Evolutionary conservation across 306 rosid species (phyloP).

Genomic region (Senna siamea): DNA sequence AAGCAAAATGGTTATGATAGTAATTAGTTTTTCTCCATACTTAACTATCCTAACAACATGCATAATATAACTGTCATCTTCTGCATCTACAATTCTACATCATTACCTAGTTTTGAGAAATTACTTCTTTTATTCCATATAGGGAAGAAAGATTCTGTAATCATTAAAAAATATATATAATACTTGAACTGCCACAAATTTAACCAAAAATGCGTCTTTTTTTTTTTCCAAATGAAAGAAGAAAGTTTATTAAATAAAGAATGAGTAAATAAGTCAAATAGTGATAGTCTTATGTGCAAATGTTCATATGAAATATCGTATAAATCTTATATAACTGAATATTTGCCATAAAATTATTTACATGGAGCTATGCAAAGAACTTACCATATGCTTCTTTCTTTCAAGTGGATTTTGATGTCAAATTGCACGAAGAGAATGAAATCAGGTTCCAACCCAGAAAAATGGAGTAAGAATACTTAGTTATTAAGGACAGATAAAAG

Average conservation of each 20-base stretch:
- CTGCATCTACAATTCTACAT: constrained; percentile 6
- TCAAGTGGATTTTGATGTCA: constrained; percentile 51
- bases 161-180: neutral
- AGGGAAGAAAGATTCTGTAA: constrained; percentile 11
- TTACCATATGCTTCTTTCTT: constrained; percentile 94
- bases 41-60: neutral
- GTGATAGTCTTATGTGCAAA: constrained; percentile 16
- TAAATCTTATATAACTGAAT: constrained; percentile 26
- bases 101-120: constrained; percentile 2
- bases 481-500: constrained; percentile 21
- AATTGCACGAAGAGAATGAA: constrained; percentile 39
- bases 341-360: constrained; percentile 27
- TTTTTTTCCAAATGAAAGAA: neutral
- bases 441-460: constrained; percentile 55
- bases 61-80: constrained; percentile 3
- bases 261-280: neutral
- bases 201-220: neutral
- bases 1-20: neutral
- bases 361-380: constrained; percentile 45
- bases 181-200: constrained; percentile 5
- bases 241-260: too few relatives aligned
- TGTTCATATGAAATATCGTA: constrained; percentile 1
- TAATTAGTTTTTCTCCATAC: neutral
- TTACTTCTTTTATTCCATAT: neutral
- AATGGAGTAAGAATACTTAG: constrained; percentile 38